Evolutionary conservation across 805 yeast genomes (phyloP).

Genomic region (Barnettozyma salicaria): DNA sequence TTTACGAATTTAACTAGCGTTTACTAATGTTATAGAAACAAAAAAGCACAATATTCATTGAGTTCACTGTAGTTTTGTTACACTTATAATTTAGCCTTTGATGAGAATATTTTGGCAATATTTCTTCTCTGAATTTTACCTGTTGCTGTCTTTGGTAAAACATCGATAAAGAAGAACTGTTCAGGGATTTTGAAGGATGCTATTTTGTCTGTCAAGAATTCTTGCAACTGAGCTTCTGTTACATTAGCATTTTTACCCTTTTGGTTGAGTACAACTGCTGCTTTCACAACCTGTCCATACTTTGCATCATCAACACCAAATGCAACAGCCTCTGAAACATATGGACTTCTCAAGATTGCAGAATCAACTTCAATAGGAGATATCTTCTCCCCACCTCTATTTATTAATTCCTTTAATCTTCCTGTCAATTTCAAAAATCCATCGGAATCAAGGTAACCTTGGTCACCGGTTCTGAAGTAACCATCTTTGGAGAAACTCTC

Average conservation of each 20-base stretch:
- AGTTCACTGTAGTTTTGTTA: too few species aligned
- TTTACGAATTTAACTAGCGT: too few species aligned
- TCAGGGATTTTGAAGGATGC: slow-evolving; percentile 58
- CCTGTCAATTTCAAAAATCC: slow-evolving; percentile 61
- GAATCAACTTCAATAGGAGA: slow-evolving; percentile 68
- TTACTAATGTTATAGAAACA: too few species aligned
- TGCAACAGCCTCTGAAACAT: slow-evolving; percentile 63
- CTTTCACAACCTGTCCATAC: slow-evolving; percentile 68
- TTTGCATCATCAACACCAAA: slow-evolving; percentile 62
- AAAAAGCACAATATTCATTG: too few species aligned
- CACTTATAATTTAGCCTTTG: slow-evolving; percentile 28
- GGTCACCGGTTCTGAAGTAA: slow-evolving; percentile 76
- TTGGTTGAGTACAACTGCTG: slow-evolving; percentile 53
- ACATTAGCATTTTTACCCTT: slow-evolving; percentile 27
- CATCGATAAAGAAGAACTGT: slow-evolving; percentile 50
- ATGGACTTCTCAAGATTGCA: slow-evolving; percentile 51
- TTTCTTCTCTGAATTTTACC: slow-evolving; percentile 70
- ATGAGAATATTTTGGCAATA: slow-evolving; percentile 47
- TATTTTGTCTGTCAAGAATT: slow-evolving; percentile 40
- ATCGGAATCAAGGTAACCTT: slow-evolving; percentile 55
- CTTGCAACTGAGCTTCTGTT: slow-evolving; percentile 39
- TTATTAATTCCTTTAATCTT: slow-evolving; percentile 66
- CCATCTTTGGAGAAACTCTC: slow-evolving; percentile 51
- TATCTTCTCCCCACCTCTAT: slow-evolving; percentile 75
- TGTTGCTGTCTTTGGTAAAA: slow-evolving; percentile 70